Evolutionary conservation across 2,329 filamentous ascomycete genomes (phyloP).

Genomic region (Clonostachys byssicola): DNA sequence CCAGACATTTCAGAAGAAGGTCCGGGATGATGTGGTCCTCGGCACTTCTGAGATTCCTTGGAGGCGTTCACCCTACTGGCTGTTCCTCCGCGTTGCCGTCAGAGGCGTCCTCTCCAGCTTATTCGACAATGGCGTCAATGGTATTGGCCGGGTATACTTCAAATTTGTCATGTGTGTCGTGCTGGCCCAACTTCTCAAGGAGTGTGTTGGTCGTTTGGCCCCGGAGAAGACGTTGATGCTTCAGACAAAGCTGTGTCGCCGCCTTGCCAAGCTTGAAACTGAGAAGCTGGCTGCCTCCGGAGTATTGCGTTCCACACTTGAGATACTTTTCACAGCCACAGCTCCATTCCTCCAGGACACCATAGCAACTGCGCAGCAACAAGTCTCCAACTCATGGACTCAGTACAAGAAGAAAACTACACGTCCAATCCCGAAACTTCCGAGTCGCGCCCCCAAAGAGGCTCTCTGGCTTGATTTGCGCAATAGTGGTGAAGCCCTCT

Average conservation of each 20-base stretch:
- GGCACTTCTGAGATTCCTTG: conserved; percentile 46
- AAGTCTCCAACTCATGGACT: neutral
- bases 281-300: neutral
- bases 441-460: too few relatives aligned
- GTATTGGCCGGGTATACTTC: conserved; percentile 26
- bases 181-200: conserved; percentile 38
- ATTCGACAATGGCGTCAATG: conserved; percentile 13
- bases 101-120: conserved; percentile 44
- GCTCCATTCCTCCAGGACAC: neutral
- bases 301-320: neutral
- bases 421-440: neutral
- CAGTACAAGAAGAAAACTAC: neutral
- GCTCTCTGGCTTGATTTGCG: too few relatives aligned
- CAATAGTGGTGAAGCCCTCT: too few relatives aligned
- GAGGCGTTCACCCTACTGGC: conserved; percentile 59
- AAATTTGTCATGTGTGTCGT: conserved; percentile 52
- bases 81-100: conserved; percentile 54
- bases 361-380: neutral
- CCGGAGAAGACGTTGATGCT: conserved; percentile 8
- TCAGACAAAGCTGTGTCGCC: neutral
- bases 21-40: conserved; percentile 60
- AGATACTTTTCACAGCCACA: neutral
- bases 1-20: conserved; percentile 44
- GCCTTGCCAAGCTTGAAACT: conserved; percentile 2
- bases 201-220: conserved; percentile 12